Evolutionary conservation across 2,329 filamentous ascomycete genomes (phyloP).

Genomic region (Ceratocystis cubensis): DNA sequence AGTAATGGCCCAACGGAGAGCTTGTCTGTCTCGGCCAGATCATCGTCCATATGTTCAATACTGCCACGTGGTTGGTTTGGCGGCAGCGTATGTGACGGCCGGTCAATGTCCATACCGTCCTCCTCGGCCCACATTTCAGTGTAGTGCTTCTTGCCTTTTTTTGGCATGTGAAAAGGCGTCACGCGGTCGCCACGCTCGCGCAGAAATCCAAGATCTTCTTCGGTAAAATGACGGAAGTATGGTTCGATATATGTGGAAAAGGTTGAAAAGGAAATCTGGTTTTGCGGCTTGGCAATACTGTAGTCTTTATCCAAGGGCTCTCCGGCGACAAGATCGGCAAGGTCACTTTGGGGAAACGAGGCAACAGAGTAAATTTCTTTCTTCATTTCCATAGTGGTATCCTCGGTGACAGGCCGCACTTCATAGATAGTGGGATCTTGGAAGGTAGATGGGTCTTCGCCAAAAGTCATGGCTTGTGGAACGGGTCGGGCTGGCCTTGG

Average conservation of each 20-base stretch:
- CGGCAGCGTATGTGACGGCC: constrained; percentile 55
- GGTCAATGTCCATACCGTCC: constrained; percentile 66
- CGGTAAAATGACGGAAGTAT: constrained; percentile 76
- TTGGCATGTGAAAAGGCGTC: constrained; percentile 73
- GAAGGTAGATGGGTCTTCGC: constrained; percentile 82
- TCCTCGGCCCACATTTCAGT: constrained; percentile 89
- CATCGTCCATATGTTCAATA: constrained; percentile 78
- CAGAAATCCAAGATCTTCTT: constrained; percentile 88
- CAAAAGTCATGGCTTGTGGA: constrained; percentile 78
- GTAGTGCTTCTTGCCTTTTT: constrained; percentile 74
- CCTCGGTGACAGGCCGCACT: constrained; percentile 59
- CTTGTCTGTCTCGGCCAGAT: constrained; percentile 75
- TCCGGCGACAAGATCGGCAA: constrained; percentile 76
- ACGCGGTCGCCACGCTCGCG: constrained; percentile 79
- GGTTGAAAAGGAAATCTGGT: constrained; percentile 85
- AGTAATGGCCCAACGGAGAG: constrained; percentile 81
- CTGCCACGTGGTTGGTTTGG: constrained; percentile 73
- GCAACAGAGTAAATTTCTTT: constrained; percentile 81
- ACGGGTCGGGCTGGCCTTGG: constrained; percentile 49
- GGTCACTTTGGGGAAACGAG: constrained; percentile 65
- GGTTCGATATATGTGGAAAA: constrained; percentile 90
- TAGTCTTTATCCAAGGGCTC: constrained; percentile 90
- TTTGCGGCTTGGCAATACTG: constrained; percentile 81
- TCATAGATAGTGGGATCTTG: constrained; percentile 89
- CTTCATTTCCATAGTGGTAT: constrained; percentile 39